These are phyloP conservation scores for Ochetophila trinervis DNA, from an alignment of 306 rosid genomes.

Conservation along the genomic window DNA sequence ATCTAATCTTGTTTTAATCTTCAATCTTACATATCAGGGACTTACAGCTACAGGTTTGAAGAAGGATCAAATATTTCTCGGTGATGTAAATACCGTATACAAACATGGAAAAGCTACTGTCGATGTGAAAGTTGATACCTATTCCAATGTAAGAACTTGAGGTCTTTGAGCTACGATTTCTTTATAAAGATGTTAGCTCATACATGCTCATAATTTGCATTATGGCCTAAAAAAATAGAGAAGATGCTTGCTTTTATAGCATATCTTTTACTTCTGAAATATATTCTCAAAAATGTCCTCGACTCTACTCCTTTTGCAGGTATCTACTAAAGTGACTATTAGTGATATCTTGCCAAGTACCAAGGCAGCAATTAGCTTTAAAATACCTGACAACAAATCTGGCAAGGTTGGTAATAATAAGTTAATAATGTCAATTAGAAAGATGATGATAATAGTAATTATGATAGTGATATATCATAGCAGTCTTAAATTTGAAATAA, in stretches of 20 bases:
- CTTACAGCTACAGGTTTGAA: constrained; percentile 81
- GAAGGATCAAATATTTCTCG: constrained; percentile 75
- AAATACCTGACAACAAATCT: constrained; percentile 87
- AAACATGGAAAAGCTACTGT: constrained; percentile 67
- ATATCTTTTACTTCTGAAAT: neutral
- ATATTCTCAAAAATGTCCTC: neutral
- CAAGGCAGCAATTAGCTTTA: constrained; percentile 78
- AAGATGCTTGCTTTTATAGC: neutral
- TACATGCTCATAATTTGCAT: neutral
- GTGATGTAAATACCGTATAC: constrained; percentile 76
- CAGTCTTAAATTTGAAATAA: too few relatives aligned
- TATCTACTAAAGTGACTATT: constrained; percentile 68
- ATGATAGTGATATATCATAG: too few relatives aligned
- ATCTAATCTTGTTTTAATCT: constrained; percentile 17
- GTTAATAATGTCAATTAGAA: neutral
- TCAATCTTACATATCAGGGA: constrained; percentile 52
- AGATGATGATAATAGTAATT: neutral
- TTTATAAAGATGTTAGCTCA: neutral
- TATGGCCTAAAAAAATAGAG: neutral
- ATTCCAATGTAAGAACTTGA: constrained; percentile 63
- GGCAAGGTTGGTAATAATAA: constrained; percentile 67
- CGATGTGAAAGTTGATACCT: constrained; percentile 84
- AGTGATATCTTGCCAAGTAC: constrained; percentile 58
- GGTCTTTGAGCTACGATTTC: neutral
- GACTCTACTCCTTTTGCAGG: constrained; percentile 38